These are phyloP conservation scores for Daldinia bambusicola DNA, from an alignment of 495 filamentous ascomycete genomes.

Conservation along the genomic window DNA sequence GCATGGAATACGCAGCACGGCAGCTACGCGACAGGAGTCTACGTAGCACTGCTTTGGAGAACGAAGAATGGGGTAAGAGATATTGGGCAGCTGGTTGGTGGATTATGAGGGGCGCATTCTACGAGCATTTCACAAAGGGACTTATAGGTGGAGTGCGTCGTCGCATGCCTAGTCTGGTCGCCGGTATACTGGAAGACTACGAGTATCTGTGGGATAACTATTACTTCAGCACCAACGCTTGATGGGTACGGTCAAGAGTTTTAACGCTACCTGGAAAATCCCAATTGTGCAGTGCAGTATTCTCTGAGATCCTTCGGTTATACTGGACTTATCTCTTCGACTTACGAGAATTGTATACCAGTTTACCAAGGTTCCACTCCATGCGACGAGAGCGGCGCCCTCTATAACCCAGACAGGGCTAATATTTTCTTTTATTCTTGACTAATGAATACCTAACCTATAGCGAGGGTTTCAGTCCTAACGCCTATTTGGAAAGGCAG, in stretches of 20 bases:
- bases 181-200: constrained; percentile 90
- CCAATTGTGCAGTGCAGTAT: too few relatives aligned
- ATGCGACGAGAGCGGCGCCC: neutral
- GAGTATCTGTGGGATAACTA: constrained; percentile 98
- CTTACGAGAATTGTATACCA: neutral
- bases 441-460: neutral
- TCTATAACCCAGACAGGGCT: too few relatives aligned
- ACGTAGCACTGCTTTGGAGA: constrained; percentile 84
- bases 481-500: neutral
- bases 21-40: constrained; percentile 80
- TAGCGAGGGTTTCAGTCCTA: neutral
- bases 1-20: constrained; percentile 85
- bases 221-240: constrained; percentile 75
- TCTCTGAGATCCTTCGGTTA: too few relatives aligned
- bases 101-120: constrained; percentile 94
- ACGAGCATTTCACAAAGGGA: constrained; percentile 90
- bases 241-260: constrained; percentile 18
- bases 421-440: too few relatives aligned
- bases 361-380: neutral
- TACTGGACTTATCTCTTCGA: neutral
- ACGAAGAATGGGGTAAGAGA: constrained; percentile 83
- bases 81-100: constrained; percentile 95
- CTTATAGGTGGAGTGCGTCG: constrained; percentile 75
- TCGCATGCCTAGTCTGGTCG: constrained; percentile 80
- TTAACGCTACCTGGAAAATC: constrained; percentile 11